Conservation (phyloP, 2,329 filamentous ascomycete species). For the Fusarium humuli region DNA sequence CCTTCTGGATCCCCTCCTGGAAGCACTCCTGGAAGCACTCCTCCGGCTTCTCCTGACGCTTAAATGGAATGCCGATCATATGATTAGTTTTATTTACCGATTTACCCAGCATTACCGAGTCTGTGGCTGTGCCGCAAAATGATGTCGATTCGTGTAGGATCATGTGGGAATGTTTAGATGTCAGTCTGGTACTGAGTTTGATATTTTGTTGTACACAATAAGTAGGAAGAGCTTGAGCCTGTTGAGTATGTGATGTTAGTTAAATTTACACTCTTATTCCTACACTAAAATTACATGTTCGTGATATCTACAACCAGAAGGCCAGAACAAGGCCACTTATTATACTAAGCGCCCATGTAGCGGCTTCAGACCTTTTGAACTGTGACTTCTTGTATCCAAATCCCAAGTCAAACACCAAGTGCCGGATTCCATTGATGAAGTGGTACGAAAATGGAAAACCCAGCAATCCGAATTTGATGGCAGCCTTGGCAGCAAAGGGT, state of each 20-base stretch:
- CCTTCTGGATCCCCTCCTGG: slow-evolving; percentile 17
- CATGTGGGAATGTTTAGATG: neutral
- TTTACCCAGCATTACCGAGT: neutral
- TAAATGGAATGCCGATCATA: neutral
- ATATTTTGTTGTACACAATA: neutral
- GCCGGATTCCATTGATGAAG: slow-evolving; percentile 26
- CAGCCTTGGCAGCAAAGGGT: slow-evolving; percentile 6
- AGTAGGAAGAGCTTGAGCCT: neutral
- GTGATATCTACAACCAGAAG: slow-evolving; percentile 4
- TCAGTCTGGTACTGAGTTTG: slow-evolving; percentile 4
- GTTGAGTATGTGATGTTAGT: neutral
- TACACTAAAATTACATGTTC: neutral
- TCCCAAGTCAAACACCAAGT: slow-evolving; percentile 29
- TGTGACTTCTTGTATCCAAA: slow-evolving; percentile 28
- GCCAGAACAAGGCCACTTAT: neutral
- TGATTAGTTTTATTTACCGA: neutral
- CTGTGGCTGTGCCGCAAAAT: neutral
- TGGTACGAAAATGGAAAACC: slow-evolving; percentile 29
- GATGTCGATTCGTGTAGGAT: neutral
- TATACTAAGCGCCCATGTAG: slow-evolving; percentile 6
- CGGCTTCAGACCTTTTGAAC: slow-evolving; percentile 23
- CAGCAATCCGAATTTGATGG: slow-evolving; percentile 23
- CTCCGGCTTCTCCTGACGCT: neutral
- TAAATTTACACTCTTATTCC: neutral
- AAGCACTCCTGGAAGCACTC: slow-evolving; percentile 2